These are phyloP conservation scores for Cerioporus squamosus DNA, from an alignment of 1,284 basidiomycete species.

Conservation along the genomic window DNA sequence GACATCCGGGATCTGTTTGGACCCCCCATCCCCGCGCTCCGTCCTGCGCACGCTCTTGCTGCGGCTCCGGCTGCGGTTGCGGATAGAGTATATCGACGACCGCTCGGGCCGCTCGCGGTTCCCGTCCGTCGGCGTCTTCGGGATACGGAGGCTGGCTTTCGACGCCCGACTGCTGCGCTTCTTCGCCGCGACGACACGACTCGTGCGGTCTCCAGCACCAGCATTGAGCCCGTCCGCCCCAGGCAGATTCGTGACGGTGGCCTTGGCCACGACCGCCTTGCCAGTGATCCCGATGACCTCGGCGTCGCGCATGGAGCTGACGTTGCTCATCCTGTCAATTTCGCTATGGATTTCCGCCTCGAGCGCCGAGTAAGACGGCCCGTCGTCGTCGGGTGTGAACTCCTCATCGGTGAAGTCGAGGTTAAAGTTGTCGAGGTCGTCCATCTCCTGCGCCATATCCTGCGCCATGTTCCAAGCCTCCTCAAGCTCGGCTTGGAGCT, in stretches of 20 bases:
- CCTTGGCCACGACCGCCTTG: conserved; percentile 37
- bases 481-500: conserved; percentile 72
- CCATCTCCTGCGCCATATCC: conserved; percentile 69
- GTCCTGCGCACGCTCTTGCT: conserved; percentile 30
- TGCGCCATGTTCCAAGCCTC: conserved; percentile 82
- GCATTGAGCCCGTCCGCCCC: no score
- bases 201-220: conserved; percentile 28
- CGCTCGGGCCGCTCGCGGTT: conserved; percentile 21
- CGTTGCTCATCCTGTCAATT: conserved; percentile 26
- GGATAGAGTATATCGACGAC: conserved; percentile 18
- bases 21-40: conserved; percentile 11
- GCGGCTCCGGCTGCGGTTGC: conserved; percentile 22
- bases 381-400: conserved; percentile 37
- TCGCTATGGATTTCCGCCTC: conserved; percentile 29
- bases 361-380: conserved; percentile 38
- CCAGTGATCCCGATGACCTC: conserved; percentile 39
- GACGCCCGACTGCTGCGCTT: conserved; percentile 61
- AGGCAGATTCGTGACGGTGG: conserved; percentile 31
- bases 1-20: conserved; percentile 21
- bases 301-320: conserved; percentile 30
- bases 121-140: conserved; percentile 30
- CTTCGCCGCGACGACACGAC: conserved; percentile 59
- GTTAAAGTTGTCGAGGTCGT: conserved; percentile 48
- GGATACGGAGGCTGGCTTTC: conserved; percentile 61
- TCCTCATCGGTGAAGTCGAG: conserved; percentile 36